Percentiles rank a stretch among this genome's conserved stretches.
Evolutionary conservation across 2,329 filamentous ascomycete genomes (phyloP).

Genomic region (Aureobasidium sp.): DNA sequence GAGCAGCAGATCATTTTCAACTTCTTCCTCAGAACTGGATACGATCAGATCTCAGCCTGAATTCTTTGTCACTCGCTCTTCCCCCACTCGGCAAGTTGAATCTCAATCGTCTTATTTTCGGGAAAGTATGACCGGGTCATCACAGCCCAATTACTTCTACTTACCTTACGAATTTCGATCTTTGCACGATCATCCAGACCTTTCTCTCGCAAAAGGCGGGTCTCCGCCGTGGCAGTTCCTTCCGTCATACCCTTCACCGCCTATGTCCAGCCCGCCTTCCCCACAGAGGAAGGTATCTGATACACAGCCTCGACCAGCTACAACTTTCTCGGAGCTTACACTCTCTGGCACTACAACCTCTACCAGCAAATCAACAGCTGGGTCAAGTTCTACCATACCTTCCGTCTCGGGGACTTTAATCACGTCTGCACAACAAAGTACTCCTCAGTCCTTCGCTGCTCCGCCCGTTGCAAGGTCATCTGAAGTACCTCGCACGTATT

Average conservation of each 20-base stretch:
- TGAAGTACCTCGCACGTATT: conserved; percentile 2
- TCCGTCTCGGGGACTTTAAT: background rate
- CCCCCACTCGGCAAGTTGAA: conserved; percentile 8
- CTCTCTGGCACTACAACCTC: conserved; percentile 1
- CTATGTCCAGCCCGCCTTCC: conserved; percentile 46
- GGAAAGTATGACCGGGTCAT: conserved; percentile 15
- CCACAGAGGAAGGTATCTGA: conserved; percentile 26
- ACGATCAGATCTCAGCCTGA: background rate
- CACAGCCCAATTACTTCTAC: conserved; percentile 10
- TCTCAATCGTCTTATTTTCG: conserved; percentile 1
- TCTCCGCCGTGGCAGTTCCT: conserved; percentile 13
- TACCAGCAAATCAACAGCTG: background rate
- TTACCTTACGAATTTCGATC: conserved; percentile 7
- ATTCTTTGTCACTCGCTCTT: conserved; percentile 6
- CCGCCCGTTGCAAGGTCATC: background rate
- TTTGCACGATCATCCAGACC: conserved; percentile 10
- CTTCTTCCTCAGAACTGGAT: background rate
- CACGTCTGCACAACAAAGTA: background rate
- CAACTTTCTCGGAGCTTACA: conserved; percentile 3
- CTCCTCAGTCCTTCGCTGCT: background rate
- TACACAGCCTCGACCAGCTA: conserved; percentile 1
- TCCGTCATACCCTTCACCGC: conserved; percentile 41
- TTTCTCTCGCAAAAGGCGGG: conserved; percentile 2
- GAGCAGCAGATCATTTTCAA: background rate
- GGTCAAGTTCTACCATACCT: background rate